Base-by-base conservation (phyloP, 1,284 basidiomycete species). In the Leucoagaricus sp. region DNA sequence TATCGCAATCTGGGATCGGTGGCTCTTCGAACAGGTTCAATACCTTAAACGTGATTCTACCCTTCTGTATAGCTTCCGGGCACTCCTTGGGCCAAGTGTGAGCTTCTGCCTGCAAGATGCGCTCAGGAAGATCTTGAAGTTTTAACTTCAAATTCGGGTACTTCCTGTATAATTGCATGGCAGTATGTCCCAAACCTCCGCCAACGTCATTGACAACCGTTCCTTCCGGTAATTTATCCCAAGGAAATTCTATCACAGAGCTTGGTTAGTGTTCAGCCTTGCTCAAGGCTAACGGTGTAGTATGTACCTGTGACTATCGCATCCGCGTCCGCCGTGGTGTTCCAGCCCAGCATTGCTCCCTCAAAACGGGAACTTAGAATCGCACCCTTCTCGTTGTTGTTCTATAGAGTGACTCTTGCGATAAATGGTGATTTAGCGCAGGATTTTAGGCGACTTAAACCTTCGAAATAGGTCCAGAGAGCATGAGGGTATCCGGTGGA, bases 181-280 rank as follows among this genome's bases (percentile, higher is more conserved):
- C 60, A 29, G 67, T 60, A 54, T 68, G 55, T 0, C 73, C 73
- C 34, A 64, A 60, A 1, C 69, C 68, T 9, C 69, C 69, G 6
- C 70, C 74, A n/a, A 75, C 64, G 54, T 75, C 74, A 52, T 67
- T 67, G 28, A 75, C 60, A 1, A 58, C 59, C 0, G 69, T 55
- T 23, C 62, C 66, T 6, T 49, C 13, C 0, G 57, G 57, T 4
- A 73, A 60, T 15, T 60, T 45, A 1, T 52, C 58, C 72, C 72
- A 73, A 15, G 68, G 60, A 57, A 66, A 68, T 12, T 58, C 65
- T 72, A 42, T 23, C 34, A 19, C 28, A 21, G 21, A 17, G 12
- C 12, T 17, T 53, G 5, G 31, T 33, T 4, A 12, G 25, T 10
- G 25, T 12, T 10, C 15, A 42, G 49, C 17, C 13, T 23, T 6